Conservation (phyloP, 371 early-diverging fungal genomes). For the Phascolomyces articulosus region DNA sequence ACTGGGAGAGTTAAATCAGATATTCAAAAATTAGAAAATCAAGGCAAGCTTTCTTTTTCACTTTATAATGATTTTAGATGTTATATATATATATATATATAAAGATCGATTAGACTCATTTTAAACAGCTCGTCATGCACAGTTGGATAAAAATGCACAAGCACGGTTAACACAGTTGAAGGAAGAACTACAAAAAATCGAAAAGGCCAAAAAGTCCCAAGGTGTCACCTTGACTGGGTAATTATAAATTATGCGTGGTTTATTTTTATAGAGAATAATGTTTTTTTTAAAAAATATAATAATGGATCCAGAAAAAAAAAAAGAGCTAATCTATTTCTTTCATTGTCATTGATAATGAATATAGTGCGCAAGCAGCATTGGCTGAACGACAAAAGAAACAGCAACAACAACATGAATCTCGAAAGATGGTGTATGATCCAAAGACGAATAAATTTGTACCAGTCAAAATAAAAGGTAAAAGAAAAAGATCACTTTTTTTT, state of each 20-base stretch:
- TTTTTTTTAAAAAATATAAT: too few species aligned
- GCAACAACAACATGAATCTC: constrained; percentile 35
- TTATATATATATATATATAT: too few species aligned
- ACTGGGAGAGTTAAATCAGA: constrained; percentile 47
- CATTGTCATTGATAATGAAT: too few species aligned
- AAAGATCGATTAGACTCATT: not conserved
- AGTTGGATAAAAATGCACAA: constrained; percentile 54
- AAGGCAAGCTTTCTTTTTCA: constrained; percentile 49
- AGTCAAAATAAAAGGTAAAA: constrained; percentile 40
- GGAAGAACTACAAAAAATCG: constrained; percentile 47
- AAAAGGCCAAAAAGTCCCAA: constrained; percentile 45
- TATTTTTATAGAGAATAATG: too few species aligned
- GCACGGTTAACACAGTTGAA: constrained; percentile 47
- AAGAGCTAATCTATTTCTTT: too few species aligned
- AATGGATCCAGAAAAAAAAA: too few species aligned
- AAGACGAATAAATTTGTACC: constrained; percentile 48
- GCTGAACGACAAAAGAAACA: constrained; percentile 41
- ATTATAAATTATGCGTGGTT: too few species aligned
- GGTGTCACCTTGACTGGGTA: constrained; percentile 6
- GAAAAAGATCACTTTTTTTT: too few species aligned
- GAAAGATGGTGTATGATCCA: constrained; percentile 51
- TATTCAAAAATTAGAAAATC: constrained; percentile 48
- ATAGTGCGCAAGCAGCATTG: constrained; percentile 43
- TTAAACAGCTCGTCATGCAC: constrained; percentile 31
- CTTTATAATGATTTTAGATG: too few species aligned